These are phyloP conservation scores for Ophiostoma novo-ulmi DNA, from an alignment of 2,329 filamentous ascomycete species.

Conservation along the genomic window DNA sequence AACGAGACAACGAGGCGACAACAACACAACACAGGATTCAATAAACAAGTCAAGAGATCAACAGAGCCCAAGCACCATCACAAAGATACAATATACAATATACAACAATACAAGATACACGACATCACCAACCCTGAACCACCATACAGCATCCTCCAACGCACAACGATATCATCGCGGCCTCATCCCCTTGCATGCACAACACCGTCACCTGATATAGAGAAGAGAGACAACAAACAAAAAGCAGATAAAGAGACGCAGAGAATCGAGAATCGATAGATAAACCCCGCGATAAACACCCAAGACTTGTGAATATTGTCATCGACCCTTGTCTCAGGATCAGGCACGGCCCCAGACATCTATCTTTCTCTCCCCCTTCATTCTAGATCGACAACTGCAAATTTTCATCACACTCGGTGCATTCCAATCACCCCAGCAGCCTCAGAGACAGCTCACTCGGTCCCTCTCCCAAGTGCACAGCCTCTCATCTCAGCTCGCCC, in stretches of 20 bases:
- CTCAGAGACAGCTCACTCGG: neutral
- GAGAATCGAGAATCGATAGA: neutral
- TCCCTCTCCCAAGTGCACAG: neutral
- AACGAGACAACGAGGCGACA: neutral
- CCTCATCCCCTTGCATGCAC: slow-evolving; percentile 3
- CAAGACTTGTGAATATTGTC: neutral
- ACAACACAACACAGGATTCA: neutral
- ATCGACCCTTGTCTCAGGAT: neutral
- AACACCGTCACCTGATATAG: neutral
- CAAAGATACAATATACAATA: neutral
- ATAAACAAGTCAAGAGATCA: neutral
- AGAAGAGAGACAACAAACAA: neutral
- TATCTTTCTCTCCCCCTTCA: no score
- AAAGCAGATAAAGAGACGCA: neutral
- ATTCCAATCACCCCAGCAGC: neutral
- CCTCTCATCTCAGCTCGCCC: slow-evolving; percentile 2
- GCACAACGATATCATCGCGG: slow-evolving; percentile 4
- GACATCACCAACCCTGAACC: neutral
- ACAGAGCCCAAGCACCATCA: neutral
- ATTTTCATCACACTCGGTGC: neutral
- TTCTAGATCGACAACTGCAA: neutral
- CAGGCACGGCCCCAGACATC: neutral
- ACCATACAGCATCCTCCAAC: neutral
- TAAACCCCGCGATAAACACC: no score
- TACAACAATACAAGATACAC: neutral